Evolutionary conservation across 371 early-diverging fungal genomes (phyloP), one percentile per base, ranked within the genome.

Genomic region (Rhizomucor pusillus): DNA sequence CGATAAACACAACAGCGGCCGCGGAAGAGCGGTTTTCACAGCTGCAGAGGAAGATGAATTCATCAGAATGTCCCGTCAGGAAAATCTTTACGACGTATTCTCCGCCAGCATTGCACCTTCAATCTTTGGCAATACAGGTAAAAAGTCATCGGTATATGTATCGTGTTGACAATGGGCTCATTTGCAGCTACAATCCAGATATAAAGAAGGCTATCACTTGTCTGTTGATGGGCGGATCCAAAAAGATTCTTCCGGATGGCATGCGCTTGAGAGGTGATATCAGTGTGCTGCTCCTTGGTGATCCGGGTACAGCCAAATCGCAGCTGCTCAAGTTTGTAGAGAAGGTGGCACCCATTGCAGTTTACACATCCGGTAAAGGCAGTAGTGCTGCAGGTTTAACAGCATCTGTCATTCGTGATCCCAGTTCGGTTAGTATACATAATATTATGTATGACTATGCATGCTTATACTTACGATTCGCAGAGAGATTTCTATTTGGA

Each of bases 251-350:
- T 16, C 96, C 97, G 1, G 99, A 99, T 69, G 95, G 97, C 37
- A 94, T 99, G 89, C 82, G 89, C 37, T 75, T 99, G 36, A 82
- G 99, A 73, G 99, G 99, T 56, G 99, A 99, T 68, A 97, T 99
- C 60, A 99, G 99, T 75, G 98, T 99, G 19, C 80, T 99, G 33
- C 79, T 99, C 59, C 75, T 99, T n/a, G 99, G 98, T 66, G 99
- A 99, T 80, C 99, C 99, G 2, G 99, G 99, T 61, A 96, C 99
- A 29, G 99, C 99, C 52, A 99, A 99, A 75, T 91, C 91, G 14
- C 99, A 99, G 75, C 75, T 99, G 61, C 83, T 99, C 33, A 99
- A 99, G 81, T 99, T 99, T 82, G 92, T 96, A 18, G 97, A 98
- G 63, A 93, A 93, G 81, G 89, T 93, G 1, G 90, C 99, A 1